Evolutionary conservation across 179 eudicot species (phyloP), one percentile per base, ranked within the genome.

Genomic region (Spergularia azorica): DNA sequence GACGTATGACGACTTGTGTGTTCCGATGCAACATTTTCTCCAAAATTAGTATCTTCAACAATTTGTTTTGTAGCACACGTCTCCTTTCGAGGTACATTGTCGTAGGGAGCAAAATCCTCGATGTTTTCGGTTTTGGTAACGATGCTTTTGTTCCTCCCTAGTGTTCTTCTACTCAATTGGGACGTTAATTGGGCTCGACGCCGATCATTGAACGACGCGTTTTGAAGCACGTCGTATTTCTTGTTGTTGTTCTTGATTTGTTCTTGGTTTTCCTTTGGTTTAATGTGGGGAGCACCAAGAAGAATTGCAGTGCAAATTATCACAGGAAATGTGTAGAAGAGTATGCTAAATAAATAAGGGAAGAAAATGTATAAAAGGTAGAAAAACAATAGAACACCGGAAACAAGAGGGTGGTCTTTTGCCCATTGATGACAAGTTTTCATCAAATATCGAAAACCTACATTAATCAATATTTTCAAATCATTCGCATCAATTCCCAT

Each of bases 401-500:
- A 81, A 75, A 83, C 77, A 32, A 82, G 26, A 60, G 97, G 95
- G 63, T 85, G 80, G 41, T 83, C 83, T 74, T 79, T 83, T 51
- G 80, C 77, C 67, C 82, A 81, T 71, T 76, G 75, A 66, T 59
- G 62, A 69, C 85, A 87, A 57, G 84, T 83, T 64, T 66, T 78
- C 13, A 77, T 63, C 9, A 82, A 79, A 80, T 82, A 59, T 43
- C 82, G 81, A 59, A 86, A 46, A 63, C 86, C 48, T 80, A 75
- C 80, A 61, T 72, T 66, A 26, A 84, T 26, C 63, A 73, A 76
- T 50, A 80, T 61, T 86, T 84, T 87, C 16, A 88, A 68, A 67
- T 82, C 89, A 71, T 85, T 80, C 20, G 70, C 83, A 81, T 85
- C 86, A 57, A 87, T 75, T 60, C 76, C 87, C 91, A 93, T 89